phyloP scores from a whole-genome alignment of 768 basidiomycete species.

The Imleria badia region DNA sequence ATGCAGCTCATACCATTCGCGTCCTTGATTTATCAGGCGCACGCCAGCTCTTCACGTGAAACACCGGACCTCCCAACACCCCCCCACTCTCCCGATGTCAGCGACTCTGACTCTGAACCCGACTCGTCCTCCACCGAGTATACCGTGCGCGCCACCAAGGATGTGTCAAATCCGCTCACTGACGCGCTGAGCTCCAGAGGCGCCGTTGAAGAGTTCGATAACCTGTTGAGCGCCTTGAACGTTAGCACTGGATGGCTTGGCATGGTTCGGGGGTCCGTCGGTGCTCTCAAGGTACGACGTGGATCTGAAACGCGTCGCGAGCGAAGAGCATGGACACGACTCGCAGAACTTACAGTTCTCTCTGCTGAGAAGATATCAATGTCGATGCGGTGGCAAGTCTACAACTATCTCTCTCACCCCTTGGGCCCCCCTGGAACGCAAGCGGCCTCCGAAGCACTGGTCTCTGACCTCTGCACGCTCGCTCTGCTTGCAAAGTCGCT shows the following conservation, averaged over 20 bases:
- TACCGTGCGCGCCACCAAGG: conserved; percentile 20
- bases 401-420: conserved; percentile 46
- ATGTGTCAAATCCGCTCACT: conserved; percentile 13
- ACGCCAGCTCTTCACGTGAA: conserved; percentile 1
- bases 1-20: conserved; percentile 28
- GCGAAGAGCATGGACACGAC: conserved; percentile 49
- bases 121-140: conserved; percentile 32
- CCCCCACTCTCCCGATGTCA: conserved; percentile 25
- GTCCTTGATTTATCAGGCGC: conserved; percentile 8
- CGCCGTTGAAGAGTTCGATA: conserved; percentile 37
- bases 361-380: conserved; percentile 26
- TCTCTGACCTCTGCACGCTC: conserved; percentile 55
- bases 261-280: conserved; percentile 30
- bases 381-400: conserved; percentile 51
- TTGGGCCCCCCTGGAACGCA: conserved; percentile 1
- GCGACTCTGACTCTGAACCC: conserved; percentile 27
- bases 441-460: conserved; percentile 33
- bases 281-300: background rate
- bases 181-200: conserved; percentile 39
- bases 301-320: conserved; percentile 34
- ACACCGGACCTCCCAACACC: conserved; percentile 27
- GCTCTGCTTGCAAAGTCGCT: conserved; percentile 52
- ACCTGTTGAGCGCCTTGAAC: conserved; percentile 41
- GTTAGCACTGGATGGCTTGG: conserved; percentile 37
- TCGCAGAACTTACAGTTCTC: conserved; percentile 48